These are phyloP conservation scores for Parmelia sp. DNA, from an alignment of 495 filamentous ascomycete species.

Conservation along the genomic window DNA sequence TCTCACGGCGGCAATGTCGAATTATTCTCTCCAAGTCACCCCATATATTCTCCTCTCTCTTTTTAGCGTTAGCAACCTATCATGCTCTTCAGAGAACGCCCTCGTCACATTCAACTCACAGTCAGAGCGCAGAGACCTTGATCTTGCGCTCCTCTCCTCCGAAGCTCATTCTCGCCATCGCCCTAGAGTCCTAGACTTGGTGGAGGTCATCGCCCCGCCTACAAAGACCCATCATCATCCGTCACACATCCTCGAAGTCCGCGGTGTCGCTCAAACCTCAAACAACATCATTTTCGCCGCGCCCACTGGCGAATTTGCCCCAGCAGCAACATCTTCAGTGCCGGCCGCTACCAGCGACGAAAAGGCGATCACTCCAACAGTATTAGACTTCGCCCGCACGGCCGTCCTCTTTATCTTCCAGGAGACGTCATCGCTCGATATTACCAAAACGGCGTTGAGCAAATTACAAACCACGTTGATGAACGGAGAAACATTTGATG, in stretches of 20 bases:
- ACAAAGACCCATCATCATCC: conserved; percentile 14
- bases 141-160: conserved; percentile 9
- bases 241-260: conserved; percentile 30
- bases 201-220: conserved; percentile 11
- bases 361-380: conserved; percentile 23
- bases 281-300: conserved; percentile 43
- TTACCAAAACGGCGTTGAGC: conserved; percentile 33
- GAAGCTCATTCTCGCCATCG: conserved; percentile 2
- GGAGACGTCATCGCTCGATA: conserved; percentile 38
- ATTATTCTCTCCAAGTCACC: conserved; percentile 72
- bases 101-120: conserved; percentile 72
- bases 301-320: conserved; percentile 18
- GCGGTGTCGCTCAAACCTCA: conserved; percentile 34
- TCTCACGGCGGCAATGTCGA: conserved; percentile 53
- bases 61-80: conserved; percentile 66
- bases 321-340: conserved; percentile 18
- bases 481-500: conserved; percentile 21
- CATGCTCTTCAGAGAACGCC: conserved; percentile 75
- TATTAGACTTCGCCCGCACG: conserved; percentile 44
- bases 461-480: conserved; percentile 36
- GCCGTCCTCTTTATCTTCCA: conserved; percentile 48
- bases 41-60: conserved; percentile 60
- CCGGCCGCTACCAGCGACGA: conserved; percentile 16
- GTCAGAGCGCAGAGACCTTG: conserved; percentile 22
- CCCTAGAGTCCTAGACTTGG: not conserved